Base-by-base conservation (phyloP, 1,284 basidiomycete species). In the Boletellus deceptivus region DNA sequence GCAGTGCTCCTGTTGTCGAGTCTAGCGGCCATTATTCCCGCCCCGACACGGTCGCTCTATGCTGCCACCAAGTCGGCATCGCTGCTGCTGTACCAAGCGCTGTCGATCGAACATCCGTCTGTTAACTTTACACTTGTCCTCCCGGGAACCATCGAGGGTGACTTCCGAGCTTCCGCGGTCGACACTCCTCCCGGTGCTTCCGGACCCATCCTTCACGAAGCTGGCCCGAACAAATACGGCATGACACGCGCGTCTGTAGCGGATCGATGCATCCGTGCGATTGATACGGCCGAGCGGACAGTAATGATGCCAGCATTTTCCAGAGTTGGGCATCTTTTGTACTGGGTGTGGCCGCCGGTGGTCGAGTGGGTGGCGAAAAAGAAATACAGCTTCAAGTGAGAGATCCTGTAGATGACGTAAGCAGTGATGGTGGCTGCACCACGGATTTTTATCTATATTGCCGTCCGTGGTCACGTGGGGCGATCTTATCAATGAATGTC, bases 31-130 rank as follows among this genome's bases (percentile, higher is more conserved):
- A 75, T 89, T 8, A 81, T 94, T 24, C 89, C 93, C 0, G 84
- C 93, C 0, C 94, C 94, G 0, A 93, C 91, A 0, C 85, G 94
- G 16, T 75, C 89, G 0, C 71, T 98, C 25, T 98, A 98, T 68
- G 83, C 82, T 0, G 84, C 92, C 0, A 91, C 89, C 4, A 98
- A 98, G 68, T 76, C 87, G 2, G 88, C 91, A 0, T 87, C 88
- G 2, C 77, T 92, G 42, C 68, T 88, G 39, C 83, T 93, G 52
- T 91, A 90, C 69, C 84, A 90, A 68, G 75, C 87, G 5, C 78
- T 93, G 27, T 75, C 89, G 2, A 86, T 93, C 52, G 91, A 96
- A 56, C 84, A 91, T 57, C 86, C 86, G 4, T 58, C 66, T 7
- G 78, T 90, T 57, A 48, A 69, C 0, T 89, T 89, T 65, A 75